These are phyloP conservation scores for Lichtheimia corymbifera DNA, from an alignment of 371 early-diverging fungal genomes.

Conservation along the genomic window DNA sequence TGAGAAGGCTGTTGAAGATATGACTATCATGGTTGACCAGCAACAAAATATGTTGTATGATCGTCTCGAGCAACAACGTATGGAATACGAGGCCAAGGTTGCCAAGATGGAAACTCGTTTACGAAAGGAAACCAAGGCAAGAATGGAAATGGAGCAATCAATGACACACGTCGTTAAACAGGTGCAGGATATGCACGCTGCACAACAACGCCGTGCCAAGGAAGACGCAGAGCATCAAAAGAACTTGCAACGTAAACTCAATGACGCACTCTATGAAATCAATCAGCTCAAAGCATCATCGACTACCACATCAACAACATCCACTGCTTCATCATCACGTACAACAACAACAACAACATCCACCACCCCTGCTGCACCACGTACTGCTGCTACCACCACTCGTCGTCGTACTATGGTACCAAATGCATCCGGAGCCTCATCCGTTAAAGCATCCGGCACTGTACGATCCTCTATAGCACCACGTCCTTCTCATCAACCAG, in stretches of 20 bases:
- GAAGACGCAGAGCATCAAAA: slow-evolving; percentile 21
- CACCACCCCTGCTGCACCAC: no score
- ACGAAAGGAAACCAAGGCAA: slow-evolving; percentile 30
- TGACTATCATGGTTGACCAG: slow-evolving; percentile 42
- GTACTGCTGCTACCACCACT: no score
- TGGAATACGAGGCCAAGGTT: slow-evolving; percentile 37
- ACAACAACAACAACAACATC: slow-evolving; percentile 8
- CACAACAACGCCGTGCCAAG: slow-evolving; percentile 26
- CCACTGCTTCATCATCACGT: background rate
- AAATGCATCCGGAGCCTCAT: no score
- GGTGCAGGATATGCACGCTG: slow-evolving; percentile 30
- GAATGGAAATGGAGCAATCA: slow-evolving; percentile 31
- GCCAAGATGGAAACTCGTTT: slow-evolving; percentile 32
- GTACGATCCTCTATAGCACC: no score
- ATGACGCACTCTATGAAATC: slow-evolving; percentile 26
- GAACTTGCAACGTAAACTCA: slow-evolving; percentile 18
- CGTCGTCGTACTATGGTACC: background rate
- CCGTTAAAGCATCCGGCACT: no score
- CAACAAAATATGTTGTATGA: slow-evolving; percentile 42
- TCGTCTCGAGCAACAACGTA: slow-evolving; percentile 43
- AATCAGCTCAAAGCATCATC: slow-evolving; percentile 9
- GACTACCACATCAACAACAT: background rate
- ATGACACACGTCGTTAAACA: slow-evolving; percentile 40
- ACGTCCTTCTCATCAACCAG: no score
- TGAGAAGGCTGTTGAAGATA: slow-evolving; percentile 50